Conservation (phyloP, 2,329 filamentous ascomycete species). For the Thelonectria olida region DNA sequence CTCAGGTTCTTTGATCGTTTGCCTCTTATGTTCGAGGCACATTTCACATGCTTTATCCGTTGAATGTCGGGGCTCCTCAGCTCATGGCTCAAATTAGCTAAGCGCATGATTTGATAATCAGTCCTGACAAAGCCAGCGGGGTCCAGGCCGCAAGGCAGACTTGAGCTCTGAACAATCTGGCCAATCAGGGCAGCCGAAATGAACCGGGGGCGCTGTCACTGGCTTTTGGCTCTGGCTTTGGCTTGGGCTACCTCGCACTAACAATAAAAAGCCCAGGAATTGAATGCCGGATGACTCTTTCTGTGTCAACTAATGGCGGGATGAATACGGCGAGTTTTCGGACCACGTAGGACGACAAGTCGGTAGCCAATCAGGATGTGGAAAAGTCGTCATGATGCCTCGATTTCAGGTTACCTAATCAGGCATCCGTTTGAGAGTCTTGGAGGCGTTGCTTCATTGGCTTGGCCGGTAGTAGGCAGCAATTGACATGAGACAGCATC, state of each 20-base stretch:
- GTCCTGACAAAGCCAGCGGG: not conserved
- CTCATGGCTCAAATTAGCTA: not conserved
- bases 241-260: constrained; percentile 31
- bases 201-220: not conserved
- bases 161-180: not conserved
- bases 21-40: too few species aligned
- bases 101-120: not conserved
- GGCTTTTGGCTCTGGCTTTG: constrained; percentile 7
- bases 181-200: not conserved
- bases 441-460: not conserved
- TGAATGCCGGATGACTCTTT: not conserved
- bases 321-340: not conserved
- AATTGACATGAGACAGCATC: not conserved
- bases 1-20: too few species aligned
- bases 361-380: not conserved
- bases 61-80: too few species aligned
- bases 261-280: not conserved
- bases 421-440: constrained; percentile 1
- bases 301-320: not conserved
- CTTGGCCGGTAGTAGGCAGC: not conserved
- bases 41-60: too few species aligned
- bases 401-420: not conserved
- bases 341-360: not conserved
- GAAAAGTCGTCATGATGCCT: not conserved
- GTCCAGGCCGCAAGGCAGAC: constrained; percentile 7